Conservation (phyloP, 345 rosid genomes). For the Eucalyptus cladocalyx region DNA sequence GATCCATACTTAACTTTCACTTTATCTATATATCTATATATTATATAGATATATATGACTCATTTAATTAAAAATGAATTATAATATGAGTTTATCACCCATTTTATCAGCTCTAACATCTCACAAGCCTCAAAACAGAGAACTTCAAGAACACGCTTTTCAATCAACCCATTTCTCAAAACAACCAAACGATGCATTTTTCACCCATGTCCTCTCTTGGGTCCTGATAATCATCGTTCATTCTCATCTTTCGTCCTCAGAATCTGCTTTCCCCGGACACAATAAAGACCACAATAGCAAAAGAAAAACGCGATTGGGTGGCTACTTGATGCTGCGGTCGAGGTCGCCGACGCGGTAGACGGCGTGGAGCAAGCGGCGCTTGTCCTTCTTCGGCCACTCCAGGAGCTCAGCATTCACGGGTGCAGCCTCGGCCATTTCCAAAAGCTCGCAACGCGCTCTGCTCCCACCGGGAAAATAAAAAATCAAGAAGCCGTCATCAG, state of each 20-base stretch:
- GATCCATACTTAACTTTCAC: fast-evolving
- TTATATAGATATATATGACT: too few relatives aligned
- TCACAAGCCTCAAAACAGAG: neutral
- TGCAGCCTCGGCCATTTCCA: constrained; percentile 47
- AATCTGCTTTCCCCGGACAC: neutral
- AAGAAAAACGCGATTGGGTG: neutral
- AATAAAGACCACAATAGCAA: neutral
- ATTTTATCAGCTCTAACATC: neutral
- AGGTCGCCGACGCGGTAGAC: constrained; percentile 96
- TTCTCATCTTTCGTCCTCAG: neutral
- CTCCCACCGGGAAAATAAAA: neutral
- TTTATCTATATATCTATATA: too few relatives aligned
- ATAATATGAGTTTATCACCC: fast-evolving
- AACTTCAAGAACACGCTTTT: too few relatives aligned
- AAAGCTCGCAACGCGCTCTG: neutral
- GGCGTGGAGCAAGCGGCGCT: constrained; percentile 73
- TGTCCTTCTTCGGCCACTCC: constrained; percentile 92
- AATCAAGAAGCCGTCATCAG: neutral
- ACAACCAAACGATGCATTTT: neutral
- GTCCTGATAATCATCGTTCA: neutral
- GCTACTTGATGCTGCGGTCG: constrained; percentile 76
- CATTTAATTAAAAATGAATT: too few relatives aligned
- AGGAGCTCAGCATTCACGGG: constrained; percentile 34
- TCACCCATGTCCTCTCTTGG: neutral
- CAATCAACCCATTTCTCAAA: neutral